A percentile compares a stretch with the other conserved stretches of the same genome.
These are phyloP conservation scores for Trichothecium roseum DNA, from an alignment of 2,329 filamentous ascomycete genomes.

Conservation along the genomic window DNA sequence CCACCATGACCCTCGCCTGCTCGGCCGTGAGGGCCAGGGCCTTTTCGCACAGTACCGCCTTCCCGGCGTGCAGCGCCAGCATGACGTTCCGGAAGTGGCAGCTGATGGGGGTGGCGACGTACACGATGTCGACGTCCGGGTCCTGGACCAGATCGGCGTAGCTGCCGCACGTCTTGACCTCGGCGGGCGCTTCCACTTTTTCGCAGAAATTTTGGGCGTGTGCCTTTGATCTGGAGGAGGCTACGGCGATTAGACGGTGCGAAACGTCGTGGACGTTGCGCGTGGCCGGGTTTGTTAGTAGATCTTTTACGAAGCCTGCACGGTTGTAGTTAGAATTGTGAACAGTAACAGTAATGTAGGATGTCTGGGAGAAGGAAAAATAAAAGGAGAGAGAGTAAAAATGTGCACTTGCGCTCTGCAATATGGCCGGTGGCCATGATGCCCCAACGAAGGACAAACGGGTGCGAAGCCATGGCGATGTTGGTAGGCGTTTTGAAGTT, in stretches of 20 bases:
- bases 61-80: constrained; percentile 73
- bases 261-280: constrained; percentile 62
- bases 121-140: constrained; percentile 72
- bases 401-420: constrained; percentile 38
- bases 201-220: constrained; percentile 65
- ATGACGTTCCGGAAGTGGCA: constrained; percentile 89
- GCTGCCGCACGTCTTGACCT: constrained; percentile 64
- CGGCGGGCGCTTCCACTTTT: constrained; percentile 55
- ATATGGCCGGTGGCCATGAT: constrained; percentile 52
- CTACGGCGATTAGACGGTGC: constrained; percentile 70
- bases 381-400: too few relatives aligned
- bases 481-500: too few relatives aligned
- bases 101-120: constrained; percentile 82
- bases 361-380: not conserved
- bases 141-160: constrained; percentile 76
- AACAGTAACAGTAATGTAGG: not conserved
- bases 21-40: constrained; percentile 75
- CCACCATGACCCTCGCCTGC: constrained; percentile 62
- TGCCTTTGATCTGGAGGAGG: constrained; percentile 63
- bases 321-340: not conserved
- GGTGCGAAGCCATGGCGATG: constrained; percentile 19
- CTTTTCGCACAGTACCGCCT: constrained; percentile 87
- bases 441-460: constrained; percentile 45
- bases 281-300: constrained; percentile 60
- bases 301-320: constrained; percentile 61